Evolutionary conservation across 1,139 yeast species (phyloP), one percentile per base, ranked within the genome.

Genomic region (Kurtzmaniella quercitrusa): DNA sequence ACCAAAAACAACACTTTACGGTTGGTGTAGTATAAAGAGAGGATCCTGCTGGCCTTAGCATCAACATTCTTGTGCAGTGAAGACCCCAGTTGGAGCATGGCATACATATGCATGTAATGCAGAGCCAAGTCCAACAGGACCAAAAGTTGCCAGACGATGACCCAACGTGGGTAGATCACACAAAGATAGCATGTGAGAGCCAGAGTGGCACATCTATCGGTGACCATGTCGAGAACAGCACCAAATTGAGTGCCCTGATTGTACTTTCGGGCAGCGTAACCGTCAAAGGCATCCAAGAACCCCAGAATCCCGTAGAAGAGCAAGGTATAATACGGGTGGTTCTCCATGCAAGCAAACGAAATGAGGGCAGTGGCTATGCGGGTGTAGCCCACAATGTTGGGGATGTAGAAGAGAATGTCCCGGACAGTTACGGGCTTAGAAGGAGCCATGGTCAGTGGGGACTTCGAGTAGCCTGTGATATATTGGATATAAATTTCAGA

Each of bases 101-200:
- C 96, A 63, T 91, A 91, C 98, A 94, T 93, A 71, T 94, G 98
- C 86, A 94, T 88, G 68, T 94, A 94, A 62, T 94, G 99, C 45
- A 95, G 85, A 2, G 98, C 91, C 58, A 94, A 76, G 65, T 94
- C 99, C 56, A 93, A 71, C 23, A 94, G 85, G 44, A 90, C 82
- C 56, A 93, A 72, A 27, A 87, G 58, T 68, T 94, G 99, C 83
- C 94, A 91, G n/a, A 83, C 57, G 15, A 86, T 66, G 45, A 73
- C 72, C 58, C 62, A 77, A 16, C 57, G 47, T 9, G 98, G 98
- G 59, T 88, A 91, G 43, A 87, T 73, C 38, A 87, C 82, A 54
- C 94, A 81, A 48, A 94, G 73, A 63, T 80, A 93, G 61, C 95
- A 90, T 54, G 90, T 82, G 57, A 94, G 75, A 18, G 96, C 86